phyloP scores from a whole-genome alignment of 2,329 filamentous ascomycete species.

The Cytospora leucostoma region DNA sequence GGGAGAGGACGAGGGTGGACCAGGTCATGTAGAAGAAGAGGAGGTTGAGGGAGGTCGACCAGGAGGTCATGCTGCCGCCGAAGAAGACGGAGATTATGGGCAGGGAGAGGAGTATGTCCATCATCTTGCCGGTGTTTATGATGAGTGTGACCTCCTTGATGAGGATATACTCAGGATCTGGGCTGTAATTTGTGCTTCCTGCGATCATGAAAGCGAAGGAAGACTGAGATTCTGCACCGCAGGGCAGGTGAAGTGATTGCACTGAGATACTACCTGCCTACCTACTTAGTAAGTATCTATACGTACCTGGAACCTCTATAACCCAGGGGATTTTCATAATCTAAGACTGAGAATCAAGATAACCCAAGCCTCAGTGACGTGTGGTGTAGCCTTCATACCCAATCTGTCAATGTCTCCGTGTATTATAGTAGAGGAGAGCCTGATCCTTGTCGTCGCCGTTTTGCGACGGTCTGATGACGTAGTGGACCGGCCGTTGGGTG shows the following conservation, averaged over 20 bases:
- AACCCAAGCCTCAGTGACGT: not conserved
- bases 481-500: not conserved
- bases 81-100: constrained; percentile 71
- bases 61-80: constrained; percentile 63
- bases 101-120: constrained; percentile 71
- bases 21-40: constrained; percentile 91
- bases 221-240: not conserved
- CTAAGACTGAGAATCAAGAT: not conserved
- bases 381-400: not conserved
- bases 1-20: constrained; percentile 78
- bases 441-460: not conserved
- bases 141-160: not conserved
- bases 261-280: not conserved
- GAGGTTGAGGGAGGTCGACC: constrained; percentile 78
- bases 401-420: not conserved
- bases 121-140: constrained; percentile 35
- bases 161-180: not conserved
- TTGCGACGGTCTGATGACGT: constrained; percentile 14
- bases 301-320: not conserved
- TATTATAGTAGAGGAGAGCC: not conserved
- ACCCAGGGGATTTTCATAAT: no score
- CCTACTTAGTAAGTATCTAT: not conserved
- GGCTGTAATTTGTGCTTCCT: no score
- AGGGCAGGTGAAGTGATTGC: not conserved
- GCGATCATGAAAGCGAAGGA: no score